These are phyloP conservation scores for Cudoniella acicularis DNA, from an alignment of 495 filamentous ascomycete genomes.

Conservation along the genomic window DNA sequence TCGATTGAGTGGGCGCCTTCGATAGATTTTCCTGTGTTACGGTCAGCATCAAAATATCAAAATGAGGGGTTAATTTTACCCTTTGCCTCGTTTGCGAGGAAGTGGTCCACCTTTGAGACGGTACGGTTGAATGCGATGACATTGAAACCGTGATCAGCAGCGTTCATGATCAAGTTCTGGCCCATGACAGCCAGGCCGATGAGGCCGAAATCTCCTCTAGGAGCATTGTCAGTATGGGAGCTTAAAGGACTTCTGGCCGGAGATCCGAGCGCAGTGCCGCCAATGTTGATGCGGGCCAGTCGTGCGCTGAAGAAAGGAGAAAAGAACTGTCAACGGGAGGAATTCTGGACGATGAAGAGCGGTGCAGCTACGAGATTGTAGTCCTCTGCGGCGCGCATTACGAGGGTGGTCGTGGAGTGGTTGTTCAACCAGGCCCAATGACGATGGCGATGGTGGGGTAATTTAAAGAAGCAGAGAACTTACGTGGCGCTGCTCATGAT, in stretches of 20 bases:
- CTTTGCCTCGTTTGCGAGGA: constrained; percentile 92
- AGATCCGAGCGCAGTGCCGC: constrained; percentile 31
- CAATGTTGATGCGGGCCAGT: constrained; percentile 79
- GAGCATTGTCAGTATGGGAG: constrained; percentile 24
- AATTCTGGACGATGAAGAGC: constrained; percentile 2
- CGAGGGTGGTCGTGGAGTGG: background rate
- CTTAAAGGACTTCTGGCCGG: background rate
- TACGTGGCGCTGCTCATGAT: constrained; percentile 28
- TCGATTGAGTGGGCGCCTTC: constrained; percentile 89
- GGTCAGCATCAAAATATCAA: constrained; percentile 18
- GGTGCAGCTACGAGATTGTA: background rate
- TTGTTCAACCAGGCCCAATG: constrained; percentile 1
- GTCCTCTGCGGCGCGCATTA: background rate
- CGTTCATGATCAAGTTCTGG: constrained; percentile 98
- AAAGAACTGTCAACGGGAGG: constrained; percentile 11
- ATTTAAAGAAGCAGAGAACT: constrained; percentile 13
- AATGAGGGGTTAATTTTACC: constrained; percentile 39
- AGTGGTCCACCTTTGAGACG: constrained; percentile 92
- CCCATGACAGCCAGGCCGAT: constrained; percentile 99
- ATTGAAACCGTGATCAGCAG: constrained; percentile 93
- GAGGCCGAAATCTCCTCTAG: constrained; percentile 88
- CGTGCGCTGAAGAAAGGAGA: constrained; percentile 70
- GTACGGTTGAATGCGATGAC: constrained; percentile 98
- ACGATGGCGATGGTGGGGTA: constrained; percentile 27
- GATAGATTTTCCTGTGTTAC: constrained; percentile 71